Evolutionary conservation across 2,329 filamentous ascomycete species (phyloP), one percentile per base, ranked within the genome.

Genomic region (Fulvia fulva): DNA sequence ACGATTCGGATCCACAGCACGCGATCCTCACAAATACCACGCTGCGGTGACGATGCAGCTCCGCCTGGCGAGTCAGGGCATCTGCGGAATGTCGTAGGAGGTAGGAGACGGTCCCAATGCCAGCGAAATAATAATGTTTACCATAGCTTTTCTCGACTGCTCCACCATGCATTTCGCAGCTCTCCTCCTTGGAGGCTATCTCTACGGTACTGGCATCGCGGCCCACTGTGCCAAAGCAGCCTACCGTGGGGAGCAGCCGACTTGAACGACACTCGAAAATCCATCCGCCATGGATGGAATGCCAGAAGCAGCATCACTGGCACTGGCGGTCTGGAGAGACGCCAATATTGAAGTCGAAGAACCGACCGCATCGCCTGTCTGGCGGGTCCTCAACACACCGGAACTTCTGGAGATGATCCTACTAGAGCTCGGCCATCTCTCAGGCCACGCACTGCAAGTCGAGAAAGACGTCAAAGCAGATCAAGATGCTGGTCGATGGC

Each of bases 351-450:
- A 32, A 32, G 25, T 30, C 5, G 44, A 22, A 16, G 7, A 2
- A 7, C 23, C 26, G 16, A 30, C 25, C 9, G 12, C 46, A 28
- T 50, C 46, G 9, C 25, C 46, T 14, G 46, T 50, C 46, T 50
- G 46, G 50, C 50, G 32, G 28, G 50, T 53, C 5, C 21, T 53
- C n/a, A 44, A 53, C 50, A 53, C 50, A 2, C 50, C 50, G 28
- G 50, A 53, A 12, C 32, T 53, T 2, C 25, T 53, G 16, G 50
- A 53, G 32, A 44, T 41, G 50, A 53, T 53, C 5, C 28, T 53
- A 2, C 50, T 53, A 5, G 50, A 44, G 25, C 50, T 53, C 21
- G 46, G 46, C 3, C 46, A 50, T 14, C 26, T 50, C 6, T 50
- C 46, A 1, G 46, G 46, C 9, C 46, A 50, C 26, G 46, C 46